Conservation (phyloP, 441 rosid species). For the Gossypium aridum region DNA sequence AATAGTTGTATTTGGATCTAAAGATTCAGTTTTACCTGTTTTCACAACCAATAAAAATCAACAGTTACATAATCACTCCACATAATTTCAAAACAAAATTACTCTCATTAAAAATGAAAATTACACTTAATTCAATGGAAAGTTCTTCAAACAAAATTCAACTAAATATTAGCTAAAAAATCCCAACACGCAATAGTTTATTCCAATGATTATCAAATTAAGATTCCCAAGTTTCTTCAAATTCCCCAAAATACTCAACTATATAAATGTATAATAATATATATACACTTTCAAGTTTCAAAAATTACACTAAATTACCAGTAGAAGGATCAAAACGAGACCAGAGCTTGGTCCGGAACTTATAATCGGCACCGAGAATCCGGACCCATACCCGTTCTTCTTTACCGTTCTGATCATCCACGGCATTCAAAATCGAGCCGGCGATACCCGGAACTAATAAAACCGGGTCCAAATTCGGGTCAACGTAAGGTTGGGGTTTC, state of each 20-base stretch:
- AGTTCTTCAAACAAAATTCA: not conserved
- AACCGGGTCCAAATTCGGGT: conserved; percentile 86
- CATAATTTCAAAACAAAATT: not conserved
- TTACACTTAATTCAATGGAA: not conserved
- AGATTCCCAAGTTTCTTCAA: not conserved
- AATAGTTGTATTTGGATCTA: conserved; percentile 55
- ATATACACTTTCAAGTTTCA: not conserved
- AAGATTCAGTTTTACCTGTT: conserved; percentile 68
- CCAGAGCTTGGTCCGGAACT: conserved; percentile 83
- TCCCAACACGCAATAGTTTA: not conserved
- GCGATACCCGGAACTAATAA: conserved; percentile 89
- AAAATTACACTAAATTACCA: conserved; percentile 31
- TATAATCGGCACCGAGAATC: conserved; percentile 71
- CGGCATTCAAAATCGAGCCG: conserved; percentile 74
- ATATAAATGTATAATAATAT: not conserved
- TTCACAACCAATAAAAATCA: not conserved
- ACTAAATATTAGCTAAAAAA: not conserved
- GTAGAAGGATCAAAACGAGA: conserved; percentile 77
- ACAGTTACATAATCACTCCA: not conserved
- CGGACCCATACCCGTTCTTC: conserved; percentile 93
- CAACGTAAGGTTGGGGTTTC: conserved; percentile 55
- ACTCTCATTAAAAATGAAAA: not conserved
- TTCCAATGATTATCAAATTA: not conserved
- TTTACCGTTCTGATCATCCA: conserved; percentile 47
- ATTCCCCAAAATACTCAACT: not conserved